These are phyloP conservation scores for Mycena pura DNA, from an alignment of 768 basidiomycete genomes.

Conservation along the genomic window DNA sequence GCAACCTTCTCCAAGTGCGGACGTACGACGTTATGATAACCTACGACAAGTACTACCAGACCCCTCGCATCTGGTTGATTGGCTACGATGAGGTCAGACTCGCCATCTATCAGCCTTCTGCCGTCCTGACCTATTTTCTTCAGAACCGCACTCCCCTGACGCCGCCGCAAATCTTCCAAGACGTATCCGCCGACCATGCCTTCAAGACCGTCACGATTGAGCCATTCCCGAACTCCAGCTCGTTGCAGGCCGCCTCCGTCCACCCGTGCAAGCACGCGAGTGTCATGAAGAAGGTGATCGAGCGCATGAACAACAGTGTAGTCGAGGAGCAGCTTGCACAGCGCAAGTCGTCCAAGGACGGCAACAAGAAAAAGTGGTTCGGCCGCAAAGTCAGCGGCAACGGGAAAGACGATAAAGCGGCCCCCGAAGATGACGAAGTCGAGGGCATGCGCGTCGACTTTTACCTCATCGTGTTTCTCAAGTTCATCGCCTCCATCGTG, in stretches of 20 bases:
- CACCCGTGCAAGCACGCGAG: constrained; percentile 99
- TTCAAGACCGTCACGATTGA: constrained; percentile 99
- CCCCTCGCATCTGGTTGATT: constrained; percentile 95
- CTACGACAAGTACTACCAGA: constrained; percentile 99
- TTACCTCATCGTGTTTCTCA: constrained; percentile 97
- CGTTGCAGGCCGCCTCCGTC: constrained; percentile 88
- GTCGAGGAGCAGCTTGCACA: constrained; percentile 82
- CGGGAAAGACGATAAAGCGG: constrained; percentile 58
- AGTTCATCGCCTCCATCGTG: constrained; percentile 97
- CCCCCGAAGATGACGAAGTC: constrained; percentile 68
- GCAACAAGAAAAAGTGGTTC: constrained; percentile 85
- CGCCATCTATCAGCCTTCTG: not conserved
- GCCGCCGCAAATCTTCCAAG: constrained; percentile 93
- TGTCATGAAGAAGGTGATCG: constrained; percentile 99
- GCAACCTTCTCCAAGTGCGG: constrained; percentile 91
- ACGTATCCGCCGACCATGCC: constrained; percentile 96
- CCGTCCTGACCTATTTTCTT: constrained; percentile 10
- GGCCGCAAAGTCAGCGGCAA: constrained; percentile 72
- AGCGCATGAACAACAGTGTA: constrained; percentile 93
- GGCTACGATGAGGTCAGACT: constrained; percentile 90
- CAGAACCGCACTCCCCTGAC: constrained; percentile 90
- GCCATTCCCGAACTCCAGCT: constrained; percentile 91
- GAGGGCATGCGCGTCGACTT: constrained; percentile 98
- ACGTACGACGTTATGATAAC: constrained; percentile 99
- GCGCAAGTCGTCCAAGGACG: constrained; percentile 53